Evolutionary conservation across 2,329 filamentous ascomycete species (phyloP).

Genomic region (Claviceps sp.): DNA sequence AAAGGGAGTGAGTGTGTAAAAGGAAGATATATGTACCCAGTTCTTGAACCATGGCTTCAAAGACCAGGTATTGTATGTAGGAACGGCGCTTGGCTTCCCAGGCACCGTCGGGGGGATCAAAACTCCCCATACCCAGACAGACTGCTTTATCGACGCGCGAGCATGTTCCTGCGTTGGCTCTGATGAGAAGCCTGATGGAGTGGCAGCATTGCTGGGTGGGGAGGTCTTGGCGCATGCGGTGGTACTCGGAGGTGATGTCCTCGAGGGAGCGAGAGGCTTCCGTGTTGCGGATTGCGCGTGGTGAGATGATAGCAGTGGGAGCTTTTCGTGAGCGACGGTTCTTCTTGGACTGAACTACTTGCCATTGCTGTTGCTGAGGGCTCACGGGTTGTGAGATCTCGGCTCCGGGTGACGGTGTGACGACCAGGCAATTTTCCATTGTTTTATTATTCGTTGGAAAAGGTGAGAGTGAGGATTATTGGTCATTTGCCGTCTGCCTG

Average conservation of each 20-base stretch:
- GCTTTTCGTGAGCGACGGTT: conserved; percentile 4
- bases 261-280: conserved; percentile 10
- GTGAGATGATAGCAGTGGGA: conserved; percentile 4
- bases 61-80: conserved; percentile 40
- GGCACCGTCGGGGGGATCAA: conserved; percentile 34
- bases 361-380: conserved; percentile 11
- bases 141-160: conserved; percentile 28
- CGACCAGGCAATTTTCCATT: background rate
- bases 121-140: conserved; percentile 42
- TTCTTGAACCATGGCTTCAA: conserved; percentile 31
- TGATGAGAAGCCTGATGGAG: conserved; percentile 22
- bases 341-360: conserved; percentile 12
- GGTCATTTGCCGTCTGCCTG: no score
- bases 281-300: background rate
- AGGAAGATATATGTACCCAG: conserved; percentile 22
- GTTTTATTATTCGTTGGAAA: background rate
- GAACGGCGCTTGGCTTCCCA: conserved; percentile 32
- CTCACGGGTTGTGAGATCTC: background rate
- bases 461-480: background rate
- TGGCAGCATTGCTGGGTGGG: conserved; percentile 14
- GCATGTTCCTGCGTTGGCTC: conserved; percentile 9
- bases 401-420: background rate
- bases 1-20: background rate
- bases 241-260: conserved; percentile 19
- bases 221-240: conserved; percentile 15